A percentile compares a stretch with the other conserved stretches of the same genome.
These are phyloP conservation scores for Colletotrichum shisoi DNA, from an alignment of 2,329 filamentous ascomycete genomes.

Conservation along the genomic window DNA sequence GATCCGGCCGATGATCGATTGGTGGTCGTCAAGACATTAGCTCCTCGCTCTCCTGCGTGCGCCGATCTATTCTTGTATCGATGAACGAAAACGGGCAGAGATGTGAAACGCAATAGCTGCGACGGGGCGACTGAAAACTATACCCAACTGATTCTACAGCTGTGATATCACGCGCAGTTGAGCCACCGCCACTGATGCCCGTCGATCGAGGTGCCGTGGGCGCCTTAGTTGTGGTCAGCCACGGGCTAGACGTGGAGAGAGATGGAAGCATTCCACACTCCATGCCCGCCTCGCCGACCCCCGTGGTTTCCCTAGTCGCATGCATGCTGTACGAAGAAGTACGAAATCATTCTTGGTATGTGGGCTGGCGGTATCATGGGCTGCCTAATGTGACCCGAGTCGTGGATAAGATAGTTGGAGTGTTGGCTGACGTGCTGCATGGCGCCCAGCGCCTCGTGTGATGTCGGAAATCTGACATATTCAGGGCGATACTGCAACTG, in stretches of 20 bases:
- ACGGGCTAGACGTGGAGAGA: constrained; percentile 7
- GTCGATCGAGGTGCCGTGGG: not conserved
- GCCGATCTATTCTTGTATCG: constrained; percentile 1
- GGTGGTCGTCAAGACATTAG: not conserved
- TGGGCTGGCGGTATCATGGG: constrained; percentile 3
- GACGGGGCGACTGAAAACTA: constrained; percentile 26
- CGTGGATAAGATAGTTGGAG: constrained; percentile 9
- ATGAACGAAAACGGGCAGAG: constrained; percentile 8
- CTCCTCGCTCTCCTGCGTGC: not conserved
- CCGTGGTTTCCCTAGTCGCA: constrained; percentile 1
- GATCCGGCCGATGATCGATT: constrained; percentile 7
- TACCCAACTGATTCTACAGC: not conserved
- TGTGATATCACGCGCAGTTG: constrained; percentile 28
- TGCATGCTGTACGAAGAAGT: constrained; percentile 17
- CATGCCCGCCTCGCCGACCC: constrained; percentile 13
- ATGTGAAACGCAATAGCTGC: constrained; percentile 10
- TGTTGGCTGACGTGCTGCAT: constrained; percentile 21
- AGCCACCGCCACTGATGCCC: constrained; percentile 17
- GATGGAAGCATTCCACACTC: constrained; percentile 18
- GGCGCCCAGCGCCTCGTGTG: constrained; percentile 4
- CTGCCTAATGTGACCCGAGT: constrained; percentile 18
- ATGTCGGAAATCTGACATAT: constrained; percentile 7
- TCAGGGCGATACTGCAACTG: not conserved
- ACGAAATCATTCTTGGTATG: constrained; percentile 16
- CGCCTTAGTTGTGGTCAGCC: not conserved